Evolutionary conservation across 768 basidiomycete genomes (phyloP).

Genomic region (Krasilnikovozyma curviuscula): DNA sequence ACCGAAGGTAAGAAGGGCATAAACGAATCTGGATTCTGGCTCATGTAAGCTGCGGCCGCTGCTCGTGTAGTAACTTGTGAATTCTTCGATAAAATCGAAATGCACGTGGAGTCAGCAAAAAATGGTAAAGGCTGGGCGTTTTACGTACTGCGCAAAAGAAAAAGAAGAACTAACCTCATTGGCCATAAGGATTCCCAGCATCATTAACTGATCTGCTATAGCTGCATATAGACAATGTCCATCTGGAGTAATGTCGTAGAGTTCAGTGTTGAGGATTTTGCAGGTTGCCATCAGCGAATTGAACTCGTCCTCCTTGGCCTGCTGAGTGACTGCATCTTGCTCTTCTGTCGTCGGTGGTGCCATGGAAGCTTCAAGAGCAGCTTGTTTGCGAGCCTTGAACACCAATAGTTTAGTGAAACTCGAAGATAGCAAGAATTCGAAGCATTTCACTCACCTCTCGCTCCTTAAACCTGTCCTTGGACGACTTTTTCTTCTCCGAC

Average conservation of each 20-base stretch:
- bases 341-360: too few species aligned
- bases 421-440: not conserved
- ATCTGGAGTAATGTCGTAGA: slow-evolving; percentile 65
- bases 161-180: slow-evolving; percentile 12
- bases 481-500: slow-evolving; percentile 24
- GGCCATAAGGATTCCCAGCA: slow-evolving; percentile 47
- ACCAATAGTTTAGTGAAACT: not conserved
- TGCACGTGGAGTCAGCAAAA: slow-evolving; percentile 33
- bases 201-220: slow-evolving; percentile 68
- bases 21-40: slow-evolving; percentile 67
- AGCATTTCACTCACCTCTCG: slow-evolving; percentile 26
- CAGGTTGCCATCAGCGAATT: not conserved
- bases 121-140: not conserved
- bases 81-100: not conserved
- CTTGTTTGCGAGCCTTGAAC: too few species aligned
- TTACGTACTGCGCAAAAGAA: slow-evolving; percentile 1
- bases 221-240: slow-evolving; percentile 93
- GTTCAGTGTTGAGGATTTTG: not conserved
- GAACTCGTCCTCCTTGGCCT: not conserved
- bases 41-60: slow-evolving; percentile 63
- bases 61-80: slow-evolving; percentile 32
- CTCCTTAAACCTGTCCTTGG: slow-evolving; percentile 25
- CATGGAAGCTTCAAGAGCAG: too few species aligned
- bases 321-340: not conserved
- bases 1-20: slow-evolving; percentile 71